Evolutionary conservation across 768 basidiomycete genomes (phyloP).

Genomic region (Phylloporus rhodoxanthus): DNA sequence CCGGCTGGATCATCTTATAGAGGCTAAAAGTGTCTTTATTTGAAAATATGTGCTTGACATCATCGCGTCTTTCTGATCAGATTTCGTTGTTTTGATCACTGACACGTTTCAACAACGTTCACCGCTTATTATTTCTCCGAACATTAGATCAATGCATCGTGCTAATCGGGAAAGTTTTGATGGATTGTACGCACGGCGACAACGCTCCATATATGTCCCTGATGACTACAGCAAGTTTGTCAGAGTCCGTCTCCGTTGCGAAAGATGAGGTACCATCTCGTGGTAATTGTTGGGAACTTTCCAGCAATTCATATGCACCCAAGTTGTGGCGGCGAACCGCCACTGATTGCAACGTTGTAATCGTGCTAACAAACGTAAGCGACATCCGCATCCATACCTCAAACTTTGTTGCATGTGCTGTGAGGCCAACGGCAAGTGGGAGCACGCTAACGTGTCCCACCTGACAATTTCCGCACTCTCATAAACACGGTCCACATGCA

Average conservation of each 20-base stretch:
- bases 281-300: too few species aligned
- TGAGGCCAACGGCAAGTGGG: too few species aligned
- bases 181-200: not conserved
- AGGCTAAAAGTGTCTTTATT: not conserved
- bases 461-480: too few species aligned
- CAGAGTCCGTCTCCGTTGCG: not conserved
- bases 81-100: not conserved
- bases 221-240: not conserved
- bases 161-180: not conserved
- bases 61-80: not conserved
- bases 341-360: not conserved
- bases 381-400: too few species aligned
- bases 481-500: too few species aligned
- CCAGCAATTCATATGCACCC: too few species aligned
- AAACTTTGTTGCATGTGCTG: too few species aligned
- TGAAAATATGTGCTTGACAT: not conserved
- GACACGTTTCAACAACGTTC: not conserved
- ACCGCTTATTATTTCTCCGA: not conserved
- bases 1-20: not conserved
- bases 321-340: not conserved
- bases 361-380: not conserved
- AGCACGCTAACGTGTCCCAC: too few species aligned
- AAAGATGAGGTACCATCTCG: not conserved
- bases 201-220: not conserved
- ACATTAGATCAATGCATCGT: too few species aligned